phyloP scores from a whole-genome alignment of 2,329 filamentous ascomycete species.

The Aspergillus awamori region DNA sequence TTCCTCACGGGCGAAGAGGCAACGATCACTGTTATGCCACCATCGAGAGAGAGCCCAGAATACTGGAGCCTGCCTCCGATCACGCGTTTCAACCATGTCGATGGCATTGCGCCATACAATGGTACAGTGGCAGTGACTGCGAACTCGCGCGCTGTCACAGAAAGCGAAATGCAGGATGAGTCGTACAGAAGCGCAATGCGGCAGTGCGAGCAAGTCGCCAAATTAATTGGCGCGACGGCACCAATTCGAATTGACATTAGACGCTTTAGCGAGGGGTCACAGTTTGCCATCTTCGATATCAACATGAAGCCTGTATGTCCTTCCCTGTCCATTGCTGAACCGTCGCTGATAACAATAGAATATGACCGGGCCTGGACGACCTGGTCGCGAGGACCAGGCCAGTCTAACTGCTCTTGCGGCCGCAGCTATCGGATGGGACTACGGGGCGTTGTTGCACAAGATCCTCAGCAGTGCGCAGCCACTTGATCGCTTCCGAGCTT shows the following conservation, averaged over 20 bases:
- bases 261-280: background rate
- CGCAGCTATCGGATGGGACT: constrained; percentile 48
- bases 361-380: constrained; percentile 53
- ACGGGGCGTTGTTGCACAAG: constrained; percentile 40
- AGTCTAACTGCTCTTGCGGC: constrained; percentile 52
- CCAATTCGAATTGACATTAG: constrained; percentile 8
- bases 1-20: constrained; percentile 54
- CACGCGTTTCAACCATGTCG: constrained; percentile 51
- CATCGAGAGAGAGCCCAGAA: constrained; percentile 30
- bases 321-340: constrained; percentile 17
- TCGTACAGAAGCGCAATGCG: constrained; percentile 5
- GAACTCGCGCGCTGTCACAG: constrained; percentile 6
- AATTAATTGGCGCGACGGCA: constrained; percentile 4
- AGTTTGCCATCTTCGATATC: constrained; percentile 11
- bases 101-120: constrained; percentile 55
- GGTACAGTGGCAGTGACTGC: constrained; percentile 43
- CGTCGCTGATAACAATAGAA: constrained; percentile 34
- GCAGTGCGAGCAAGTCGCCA: constrained; percentile 2
- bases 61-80: constrained; percentile 54
- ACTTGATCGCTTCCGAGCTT: constrained; percentile 15
- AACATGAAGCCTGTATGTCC: constrained; percentile 22
- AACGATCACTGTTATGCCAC: constrained; percentile 58
- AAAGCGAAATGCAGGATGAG: constrained; percentile 2
- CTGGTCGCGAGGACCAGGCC: constrained; percentile 53
- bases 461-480: constrained; percentile 32